Evolutionary conservation across 257 asterid species (phyloP), one percentile per base, ranked within the genome.

Genomic region (Hygrophila difformis): DNA sequence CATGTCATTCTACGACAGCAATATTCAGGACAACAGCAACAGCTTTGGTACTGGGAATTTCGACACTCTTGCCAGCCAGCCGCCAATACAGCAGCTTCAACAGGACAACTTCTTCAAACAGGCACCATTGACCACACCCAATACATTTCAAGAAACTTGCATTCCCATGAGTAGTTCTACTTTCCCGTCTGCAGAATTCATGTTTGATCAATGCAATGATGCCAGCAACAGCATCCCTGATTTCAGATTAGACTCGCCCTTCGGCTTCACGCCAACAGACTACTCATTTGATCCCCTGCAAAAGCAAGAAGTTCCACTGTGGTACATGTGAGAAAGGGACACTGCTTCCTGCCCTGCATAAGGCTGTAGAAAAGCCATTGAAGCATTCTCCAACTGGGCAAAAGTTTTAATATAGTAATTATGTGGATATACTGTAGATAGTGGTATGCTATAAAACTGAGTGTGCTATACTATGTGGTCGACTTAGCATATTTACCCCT

Each of bases 1-100:
- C 29, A 53, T 72, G 62, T 54, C 73, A 3, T 64, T 53, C 47
- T 72, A 72, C 4, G 67, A 64, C 11, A 47, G 22, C 34, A 50
- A 63, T 28, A 22, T 46, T 24, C 61, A 44, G 26, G 21, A 34
- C 0, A 49, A 28, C 50, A 43, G 31, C 31, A 26, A 18, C 20
- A 51, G 51, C 21, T 63, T 56, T 11, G 34, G 23, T 15, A 35
- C 53, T 22, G 56, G 59, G 46, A 46, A 44, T 36, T 38, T 37
- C 21, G 35, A 26, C 40, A 18, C 26, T 46, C 41, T 10, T 8
- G 31, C 36, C 62, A 59, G 29, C 44, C 57, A 17, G 19, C 68
- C 21, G 64, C 56, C 63, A 29, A 14, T 43, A 9, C 17, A 38
- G 18, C 41, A 47, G 44, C 28, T 38, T 31, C 61, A 58, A 15